Base-by-base conservation (phyloP, 768 basidiomycete genomes). In the Pleurotus eryngii region DNA sequence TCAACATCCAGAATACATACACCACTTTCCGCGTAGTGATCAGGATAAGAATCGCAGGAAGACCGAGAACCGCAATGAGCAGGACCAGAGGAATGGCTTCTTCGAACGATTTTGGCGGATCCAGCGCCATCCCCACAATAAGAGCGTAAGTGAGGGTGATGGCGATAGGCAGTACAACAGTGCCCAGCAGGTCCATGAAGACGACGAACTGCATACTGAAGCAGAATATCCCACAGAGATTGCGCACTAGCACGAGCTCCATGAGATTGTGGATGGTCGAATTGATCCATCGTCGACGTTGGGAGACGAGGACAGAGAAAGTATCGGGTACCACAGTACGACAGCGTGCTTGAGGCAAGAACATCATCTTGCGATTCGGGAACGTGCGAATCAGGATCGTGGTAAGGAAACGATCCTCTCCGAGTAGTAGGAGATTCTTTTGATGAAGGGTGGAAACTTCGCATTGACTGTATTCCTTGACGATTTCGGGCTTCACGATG, bases 131-230 rank as follows among this genome's bases (percentile, higher is more conserved):
- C 62, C 83, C 83, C 65, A 90, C 85, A 68, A 97, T 85, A 47
- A 98, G 85, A 56, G 86, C 81, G 68, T 94, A 94, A 2, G 97
- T 98, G 50, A 99, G 80, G 55, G 80, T 74, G 65, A 99, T 97
- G 60, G 96, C 96, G 65, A 98, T 86, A 24, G 97, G 97, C 15
- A 98, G 83, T 18, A 97, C 95, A 64, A 93, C 84, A 2, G 92
- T 95, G 58, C 92, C 92, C 58, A 95, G 73, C 45, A 95, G 83
- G 71, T 98, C 95, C 92, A 98, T 95, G 76, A 96, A 93, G 55
- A 98, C 95, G 70, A 98, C 87, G 71, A 98, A 98, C 70, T 98
- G 97, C 95, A 98, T 98, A 73, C 94, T 97, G 76, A 98, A 98
- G 79, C 97, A 99, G 74, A 99, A 99, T 27, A 96, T 98, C 37